Evolutionary conservation across 139 green algal species (phyloP).

Genomic region (Haematococcus sp.): DNA sequence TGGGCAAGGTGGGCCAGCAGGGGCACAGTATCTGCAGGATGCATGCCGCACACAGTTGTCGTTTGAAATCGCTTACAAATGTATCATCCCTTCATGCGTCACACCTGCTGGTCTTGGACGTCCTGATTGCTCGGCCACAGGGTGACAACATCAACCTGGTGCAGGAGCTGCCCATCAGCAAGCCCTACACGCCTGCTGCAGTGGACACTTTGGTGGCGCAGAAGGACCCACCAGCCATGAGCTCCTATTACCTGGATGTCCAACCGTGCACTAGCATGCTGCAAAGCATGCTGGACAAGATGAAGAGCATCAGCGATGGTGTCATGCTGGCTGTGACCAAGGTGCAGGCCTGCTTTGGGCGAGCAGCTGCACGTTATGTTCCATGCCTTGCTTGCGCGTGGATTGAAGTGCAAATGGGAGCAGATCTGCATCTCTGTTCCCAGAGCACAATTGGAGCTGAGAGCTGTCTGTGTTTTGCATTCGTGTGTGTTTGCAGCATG

Average conservation of each 20-base stretch:
- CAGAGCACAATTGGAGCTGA: no score
- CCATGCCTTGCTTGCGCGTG: no score
- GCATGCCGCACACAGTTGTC: no score
- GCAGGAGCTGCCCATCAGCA: conserved; percentile 73
- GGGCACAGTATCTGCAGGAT: no score
- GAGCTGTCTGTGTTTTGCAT: no score
- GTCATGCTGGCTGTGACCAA: conserved; percentile 43
- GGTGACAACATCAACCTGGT: conserved; percentile 58
- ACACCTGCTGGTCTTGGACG: background rate
- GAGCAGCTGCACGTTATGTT: background rate
- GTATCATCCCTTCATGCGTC: no score
- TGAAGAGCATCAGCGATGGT: conserved; percentile 56
- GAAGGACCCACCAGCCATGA: conserved; percentile 48
- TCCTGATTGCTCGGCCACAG: conserved; percentile 2
- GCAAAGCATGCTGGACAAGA: conserved; percentile 55
- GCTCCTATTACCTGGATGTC: conserved; percentile 78
- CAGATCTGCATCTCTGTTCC: no score
- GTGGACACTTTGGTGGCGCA: conserved; percentile 51
- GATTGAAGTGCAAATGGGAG: no score
- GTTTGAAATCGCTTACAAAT: no score
- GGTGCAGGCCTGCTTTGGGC: conserved; percentile 11
- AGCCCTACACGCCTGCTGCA: conserved; percentile 43
- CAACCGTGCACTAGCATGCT: conserved; percentile 17
- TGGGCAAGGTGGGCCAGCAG: no score
- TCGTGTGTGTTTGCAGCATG: conserved; percentile 32